These are phyloP conservation scores for Dictyophora rubrovolvata DNA, from an alignment of 768 basidiomycete genomes.

Conservation along the genomic window DNA sequence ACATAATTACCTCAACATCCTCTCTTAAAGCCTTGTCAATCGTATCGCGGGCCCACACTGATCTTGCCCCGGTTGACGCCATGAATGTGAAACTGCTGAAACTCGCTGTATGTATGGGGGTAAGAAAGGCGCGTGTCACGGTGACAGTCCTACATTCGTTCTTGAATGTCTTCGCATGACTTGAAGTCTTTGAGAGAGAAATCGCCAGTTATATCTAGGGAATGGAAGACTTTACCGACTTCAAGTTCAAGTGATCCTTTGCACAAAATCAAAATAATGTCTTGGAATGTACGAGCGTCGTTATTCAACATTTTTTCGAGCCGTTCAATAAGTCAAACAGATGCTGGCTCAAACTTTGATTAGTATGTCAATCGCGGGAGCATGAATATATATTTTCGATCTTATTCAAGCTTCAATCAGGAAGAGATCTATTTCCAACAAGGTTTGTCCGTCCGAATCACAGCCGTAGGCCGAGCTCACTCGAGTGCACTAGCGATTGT, in stretches of 20 bases:
- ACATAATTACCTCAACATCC: neutral
- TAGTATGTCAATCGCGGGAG: slow-evolving; percentile 38
- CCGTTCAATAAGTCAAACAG: slow-evolving; percentile 25
- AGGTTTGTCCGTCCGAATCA: neutral
- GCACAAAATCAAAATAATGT: slow-evolving; percentile 43
- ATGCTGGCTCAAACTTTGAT: slow-evolving; percentile 71
- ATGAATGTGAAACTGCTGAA: neutral
- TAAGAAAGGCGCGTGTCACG: too few species aligned
- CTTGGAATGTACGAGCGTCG: slow-evolving; percentile 67
- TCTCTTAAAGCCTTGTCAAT: neutral
- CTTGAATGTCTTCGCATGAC: neutral
- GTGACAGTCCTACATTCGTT: neutral
- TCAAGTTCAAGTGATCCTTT: neutral
- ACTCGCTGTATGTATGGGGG: too few species aligned
- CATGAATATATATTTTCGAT: neutral
- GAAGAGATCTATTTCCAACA: slow-evolving; percentile 69
- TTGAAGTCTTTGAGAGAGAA: neutral
- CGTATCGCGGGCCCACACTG: neutral
- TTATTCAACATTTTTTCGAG: slow-evolving; percentile 10
- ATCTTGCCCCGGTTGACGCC: neutral
- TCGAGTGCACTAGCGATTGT: slow-evolving; percentile 48
- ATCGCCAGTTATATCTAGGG: neutral
- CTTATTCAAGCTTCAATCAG: slow-evolving; percentile 26
- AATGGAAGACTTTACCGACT: neutral
- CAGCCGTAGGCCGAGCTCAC: neutral